phyloP scores from a whole-genome alignment of 257 asterid species.

The Plantago elongata region DNA sequence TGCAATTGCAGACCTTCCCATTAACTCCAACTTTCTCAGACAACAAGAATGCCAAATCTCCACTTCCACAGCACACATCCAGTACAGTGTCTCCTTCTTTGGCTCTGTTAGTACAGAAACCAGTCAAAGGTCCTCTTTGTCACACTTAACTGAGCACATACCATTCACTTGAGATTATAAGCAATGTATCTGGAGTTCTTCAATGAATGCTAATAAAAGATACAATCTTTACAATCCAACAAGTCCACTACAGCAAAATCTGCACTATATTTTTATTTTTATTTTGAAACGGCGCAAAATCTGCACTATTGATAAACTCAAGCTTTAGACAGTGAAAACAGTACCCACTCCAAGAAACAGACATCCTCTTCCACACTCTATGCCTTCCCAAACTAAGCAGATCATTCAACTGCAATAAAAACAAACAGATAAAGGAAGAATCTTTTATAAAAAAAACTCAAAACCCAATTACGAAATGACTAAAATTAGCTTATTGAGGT shows the following conservation, averaged over 20 bases:
- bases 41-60: conserved; percentile 50
- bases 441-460: background rate
- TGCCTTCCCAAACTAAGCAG: conserved; percentile 67
- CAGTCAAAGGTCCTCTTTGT: background rate
- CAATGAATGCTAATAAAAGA: background rate
- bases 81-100: conserved; percentile 39
- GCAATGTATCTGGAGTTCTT: background rate
- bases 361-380: conserved; percentile 87
- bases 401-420: conserved; percentile 58
- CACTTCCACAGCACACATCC: conserved; percentile 63
- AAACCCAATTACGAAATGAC: background rate
- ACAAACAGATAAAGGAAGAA: background rate
- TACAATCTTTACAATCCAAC: background rate
- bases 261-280: no score
- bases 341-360: conserved; percentile 87
- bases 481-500: no score
- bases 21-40: conserved; percentile 43
- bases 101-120: background rate
- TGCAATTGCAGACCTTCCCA: conserved; percentile 49
- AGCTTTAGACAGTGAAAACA: background rate
- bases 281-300: no score
- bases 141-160: background rate
- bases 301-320: no score
- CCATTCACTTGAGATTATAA: background rate
- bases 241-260: background rate